phyloP scores from a whole-genome alignment of 257 asterid species.

The Salvia miltiorrhiza region DNA sequence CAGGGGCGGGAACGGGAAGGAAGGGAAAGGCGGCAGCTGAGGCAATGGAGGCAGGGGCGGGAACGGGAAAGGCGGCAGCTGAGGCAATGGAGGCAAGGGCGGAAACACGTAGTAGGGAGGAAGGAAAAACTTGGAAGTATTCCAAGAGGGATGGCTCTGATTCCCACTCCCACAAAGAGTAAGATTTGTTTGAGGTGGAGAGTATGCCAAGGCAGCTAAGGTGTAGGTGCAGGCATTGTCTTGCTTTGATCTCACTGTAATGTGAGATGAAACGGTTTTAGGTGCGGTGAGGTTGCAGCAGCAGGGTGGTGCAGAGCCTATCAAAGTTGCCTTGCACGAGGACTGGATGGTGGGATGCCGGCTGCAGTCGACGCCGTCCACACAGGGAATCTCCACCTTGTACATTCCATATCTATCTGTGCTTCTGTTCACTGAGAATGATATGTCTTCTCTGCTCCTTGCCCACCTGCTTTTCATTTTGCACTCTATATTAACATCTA shows the following conservation, averaged over 20 bases:
- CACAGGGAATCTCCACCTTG: background rate
- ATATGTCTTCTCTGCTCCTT: slow-evolving; percentile 13
- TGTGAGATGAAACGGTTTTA: background rate
- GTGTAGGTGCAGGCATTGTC: slow-evolving; percentile 16
- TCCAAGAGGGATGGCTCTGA: background rate
- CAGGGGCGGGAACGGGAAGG: background rate
- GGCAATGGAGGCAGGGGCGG: slow-evolving; percentile 12
- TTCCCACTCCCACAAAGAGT: slow-evolving; percentile 11
- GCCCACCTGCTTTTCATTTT: slow-evolving; percentile 16
- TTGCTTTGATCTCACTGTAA: slow-evolving; percentile 3
- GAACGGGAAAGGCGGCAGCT: too few relatives aligned
- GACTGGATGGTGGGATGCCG: slow-evolving; percentile 20
- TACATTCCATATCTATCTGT: slow-evolving; percentile 24
- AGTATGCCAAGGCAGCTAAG: slow-evolving; percentile 24
- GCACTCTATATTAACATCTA: slow-evolving; percentile 29
- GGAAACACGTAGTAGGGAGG: slow-evolving; percentile 20
- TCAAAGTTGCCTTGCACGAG: slow-evolving; percentile 19
- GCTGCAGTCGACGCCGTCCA: background rate
- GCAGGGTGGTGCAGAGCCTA: background rate
- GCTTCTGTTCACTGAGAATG: slow-evolving; percentile 25
- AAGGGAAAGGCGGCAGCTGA: background rate
- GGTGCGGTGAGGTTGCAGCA: background rate
- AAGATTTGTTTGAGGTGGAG: slow-evolving; percentile 10
- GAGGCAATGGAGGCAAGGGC: background rate
- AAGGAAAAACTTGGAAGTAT: slow-evolving; percentile 19